Percentiles rank a stretch among this genome's conserved stretches.
phyloP scores from a whole-genome alignment of 108 stramenopile species.

The Cyclostephanos invisitatus region DNA sequence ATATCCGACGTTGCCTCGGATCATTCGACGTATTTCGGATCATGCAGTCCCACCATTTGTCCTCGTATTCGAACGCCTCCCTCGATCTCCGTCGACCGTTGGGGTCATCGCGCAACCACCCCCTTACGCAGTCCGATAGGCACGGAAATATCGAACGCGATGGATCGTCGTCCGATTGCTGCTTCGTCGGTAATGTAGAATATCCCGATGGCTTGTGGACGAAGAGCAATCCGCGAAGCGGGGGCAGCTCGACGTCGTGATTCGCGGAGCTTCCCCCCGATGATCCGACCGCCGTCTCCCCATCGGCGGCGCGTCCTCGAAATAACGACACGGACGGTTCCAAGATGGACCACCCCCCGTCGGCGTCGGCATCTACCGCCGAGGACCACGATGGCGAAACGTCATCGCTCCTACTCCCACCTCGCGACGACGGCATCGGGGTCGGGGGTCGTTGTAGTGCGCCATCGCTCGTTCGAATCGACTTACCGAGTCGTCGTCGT shows the following conservation, averaged over 20 bases:
- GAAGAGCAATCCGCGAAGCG: slow-evolving; percentile 35
- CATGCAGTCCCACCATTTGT: slow-evolving; percentile 27
- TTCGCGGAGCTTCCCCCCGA: neutral
- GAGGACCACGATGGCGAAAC: neutral
- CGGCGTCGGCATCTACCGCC: neutral
- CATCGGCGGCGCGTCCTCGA: neutral
- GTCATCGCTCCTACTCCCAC: neutral
- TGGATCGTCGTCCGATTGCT: slow-evolving; percentile 23
- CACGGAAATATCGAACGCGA: slow-evolving; percentile 24
- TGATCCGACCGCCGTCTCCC: neutral
- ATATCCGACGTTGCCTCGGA: slow-evolving; percentile 15
- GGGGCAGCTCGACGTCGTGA: slow-evolving; percentile 18
- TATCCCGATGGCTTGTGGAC: slow-evolving; percentile 43
- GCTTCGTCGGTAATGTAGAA: slow-evolving; percentile 42
- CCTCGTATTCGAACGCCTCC: slow-evolving; percentile 22
- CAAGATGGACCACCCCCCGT: slow-evolving; percentile 14
- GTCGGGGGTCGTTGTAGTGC: neutral
- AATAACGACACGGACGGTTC: slow-evolving; percentile 11
- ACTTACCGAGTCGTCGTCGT: neutral
- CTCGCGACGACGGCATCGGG: neutral
- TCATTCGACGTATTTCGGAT: slow-evolving; percentile 12
- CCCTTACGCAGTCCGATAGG: slow-evolving; percentile 23
- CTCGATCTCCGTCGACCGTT: slow-evolving; percentile 16
- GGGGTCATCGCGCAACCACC: slow-evolving; percentile 30
- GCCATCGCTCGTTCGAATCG: slow-evolving; percentile 13